A percentile compares a stretch with the other conserved stretches of the same genome.
These are phyloP conservation scores for Tolypocladium album DNA, from an alignment of 2,329 filamentous ascomycete species.

Conservation along the genomic window DNA sequence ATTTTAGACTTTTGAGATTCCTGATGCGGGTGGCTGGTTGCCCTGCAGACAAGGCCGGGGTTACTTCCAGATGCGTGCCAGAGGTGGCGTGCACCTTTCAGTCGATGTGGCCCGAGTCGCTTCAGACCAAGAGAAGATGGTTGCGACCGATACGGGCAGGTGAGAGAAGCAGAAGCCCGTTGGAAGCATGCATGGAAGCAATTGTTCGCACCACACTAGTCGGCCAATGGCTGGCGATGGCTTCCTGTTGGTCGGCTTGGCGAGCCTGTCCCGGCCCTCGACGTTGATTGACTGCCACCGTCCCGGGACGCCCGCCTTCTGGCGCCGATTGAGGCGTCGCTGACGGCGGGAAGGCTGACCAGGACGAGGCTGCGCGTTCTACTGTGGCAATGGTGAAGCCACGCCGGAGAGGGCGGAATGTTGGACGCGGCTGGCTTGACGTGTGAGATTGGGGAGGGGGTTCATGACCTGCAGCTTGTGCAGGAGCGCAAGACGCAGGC, in stretches of 20 bases:
- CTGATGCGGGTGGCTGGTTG: not conserved
- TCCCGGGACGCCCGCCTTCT: not conserved
- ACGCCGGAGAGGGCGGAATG: not conserved
- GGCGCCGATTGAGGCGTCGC: not conserved
- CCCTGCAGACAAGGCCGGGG: not conserved
- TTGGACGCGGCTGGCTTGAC: not conserved
- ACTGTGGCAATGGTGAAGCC: not conserved
- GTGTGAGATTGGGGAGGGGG: not conserved
- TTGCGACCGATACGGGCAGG: slow-evolving; percentile 2
- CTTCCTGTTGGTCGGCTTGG: not conserved
- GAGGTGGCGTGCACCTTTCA: not conserved
- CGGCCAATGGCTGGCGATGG: not conserved
- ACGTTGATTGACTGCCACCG: not conserved
- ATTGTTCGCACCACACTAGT: not conserved
- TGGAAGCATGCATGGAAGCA: slow-evolving; percentile 3
- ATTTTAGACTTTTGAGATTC: not conserved
- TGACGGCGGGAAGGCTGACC: not conserved
- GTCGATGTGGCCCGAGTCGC: not conserved
- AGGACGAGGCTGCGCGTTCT: not conserved
- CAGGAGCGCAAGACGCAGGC: not conserved
- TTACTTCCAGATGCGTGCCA: not conserved
- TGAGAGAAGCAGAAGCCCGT: slow-evolving; percentile 2
- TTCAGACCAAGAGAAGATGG: not conserved
- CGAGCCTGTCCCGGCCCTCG: not conserved
- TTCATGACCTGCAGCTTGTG: not conserved